Conservation (phyloP, 2,329 filamentous ascomycete genomes). For the Pseudopyrenochaeta lycopersici region DNA sequence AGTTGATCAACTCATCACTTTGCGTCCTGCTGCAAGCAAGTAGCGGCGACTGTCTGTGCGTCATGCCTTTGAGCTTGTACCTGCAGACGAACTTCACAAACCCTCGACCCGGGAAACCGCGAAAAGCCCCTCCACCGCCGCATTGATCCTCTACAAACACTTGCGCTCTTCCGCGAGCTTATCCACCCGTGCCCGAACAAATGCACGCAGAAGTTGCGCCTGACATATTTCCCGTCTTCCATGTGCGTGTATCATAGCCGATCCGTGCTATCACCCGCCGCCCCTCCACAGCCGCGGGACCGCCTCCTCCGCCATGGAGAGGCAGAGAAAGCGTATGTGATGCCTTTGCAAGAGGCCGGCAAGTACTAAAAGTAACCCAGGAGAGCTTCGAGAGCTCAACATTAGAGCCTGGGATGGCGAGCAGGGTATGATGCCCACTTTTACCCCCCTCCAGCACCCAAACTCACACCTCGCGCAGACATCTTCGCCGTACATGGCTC, state of each 20-base stretch:
- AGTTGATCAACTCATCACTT: too few species aligned
- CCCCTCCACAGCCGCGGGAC: conserved; percentile 46
- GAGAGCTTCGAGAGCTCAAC: conserved; percentile 90
- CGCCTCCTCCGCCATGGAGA: conserved; percentile 55
- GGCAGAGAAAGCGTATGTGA: conserved; percentile 58
- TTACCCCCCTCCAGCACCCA: conserved; percentile 5
- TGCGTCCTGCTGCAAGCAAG: too few species aligned
- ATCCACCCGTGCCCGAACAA: conserved; percentile 35
- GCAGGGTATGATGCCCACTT: conserved; percentile 67
- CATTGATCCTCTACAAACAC: conserved; percentile 25
- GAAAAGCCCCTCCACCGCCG: conserved; percentile 14
- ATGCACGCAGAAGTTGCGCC: conserved; percentile 46
- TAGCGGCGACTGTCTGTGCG: too few species aligned
- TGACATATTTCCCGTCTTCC: conserved; percentile 42
- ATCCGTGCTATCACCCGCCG: conserved; percentile 39
- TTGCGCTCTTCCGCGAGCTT: conserved; percentile 28
- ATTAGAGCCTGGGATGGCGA: conserved; percentile 88
- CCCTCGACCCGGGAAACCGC: conserved; percentile 11
- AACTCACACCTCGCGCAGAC: conserved; percentile 62
- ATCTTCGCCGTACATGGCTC: conserved; percentile 79
- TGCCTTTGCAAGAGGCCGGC: neutral
- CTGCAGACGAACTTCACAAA: conserved; percentile 35
- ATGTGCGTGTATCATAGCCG: conserved; percentile 48
- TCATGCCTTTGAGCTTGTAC: conserved; percentile 18
- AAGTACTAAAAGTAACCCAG: conserved; percentile 59